Conservation (phyloP, 2,329 filamentous ascomycete genomes). For the Venturiaceae sp. region DNA sequence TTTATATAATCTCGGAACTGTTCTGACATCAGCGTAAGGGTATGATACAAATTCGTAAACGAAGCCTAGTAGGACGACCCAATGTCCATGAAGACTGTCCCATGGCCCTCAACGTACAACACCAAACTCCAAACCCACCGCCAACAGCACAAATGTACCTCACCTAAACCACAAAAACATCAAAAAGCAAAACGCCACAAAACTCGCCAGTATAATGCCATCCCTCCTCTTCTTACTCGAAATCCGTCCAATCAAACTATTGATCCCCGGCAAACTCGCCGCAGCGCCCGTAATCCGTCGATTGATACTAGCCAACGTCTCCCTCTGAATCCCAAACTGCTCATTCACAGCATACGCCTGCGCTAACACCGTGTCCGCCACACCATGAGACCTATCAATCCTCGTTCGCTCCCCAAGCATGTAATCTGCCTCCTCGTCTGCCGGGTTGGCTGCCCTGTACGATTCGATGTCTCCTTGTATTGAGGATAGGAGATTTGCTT, state of each 20-base stretch:
- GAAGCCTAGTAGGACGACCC: background rate
- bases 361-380: constrained; percentile 82
- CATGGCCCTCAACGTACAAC: background rate
- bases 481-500: constrained; percentile 81
- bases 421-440: constrained; percentile 83
- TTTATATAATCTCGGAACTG: too few relatives aligned
- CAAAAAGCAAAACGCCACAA: constrained; percentile 88
- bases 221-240: constrained; percentile 91
- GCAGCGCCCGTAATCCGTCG: constrained; percentile 81
- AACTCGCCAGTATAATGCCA: constrained; percentile 82
- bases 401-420: constrained; percentile 84
- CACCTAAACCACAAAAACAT: constrained; percentile 63
- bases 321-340: constrained; percentile 76
- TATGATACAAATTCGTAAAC: background rate
- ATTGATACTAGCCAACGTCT: constrained; percentile 82
- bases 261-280: constrained; percentile 86
- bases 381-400: constrained; percentile 80
- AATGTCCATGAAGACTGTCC: background rate
- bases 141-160: background rate
- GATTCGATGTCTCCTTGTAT: constrained; percentile 87
- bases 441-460: constrained; percentile 67
- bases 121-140: background rate
- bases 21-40: background rate
- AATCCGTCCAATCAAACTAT: constrained; percentile 83
- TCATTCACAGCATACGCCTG: constrained; percentile 97